Evolutionary conservation across 179 eudicot genomes (phyloP).

Genomic region (Nepenthes alata): DNA sequence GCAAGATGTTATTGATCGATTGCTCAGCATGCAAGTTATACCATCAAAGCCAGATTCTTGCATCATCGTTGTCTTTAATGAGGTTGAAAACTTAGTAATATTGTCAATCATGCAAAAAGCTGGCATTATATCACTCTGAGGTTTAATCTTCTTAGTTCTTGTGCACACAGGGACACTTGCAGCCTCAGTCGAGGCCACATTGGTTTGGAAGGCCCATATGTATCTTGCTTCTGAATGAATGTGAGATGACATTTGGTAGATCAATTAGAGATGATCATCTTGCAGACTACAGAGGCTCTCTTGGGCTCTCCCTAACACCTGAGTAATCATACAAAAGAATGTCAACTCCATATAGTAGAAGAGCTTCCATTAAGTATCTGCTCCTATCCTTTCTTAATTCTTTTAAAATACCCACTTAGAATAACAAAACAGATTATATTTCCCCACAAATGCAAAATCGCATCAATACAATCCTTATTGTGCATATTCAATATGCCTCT

Average conservation of each 20-base stretch:
- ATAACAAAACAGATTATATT: too few relatives aligned
- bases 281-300: constrained; percentile 40
- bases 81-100: constrained; percentile 21
- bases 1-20: constrained; percentile 34
- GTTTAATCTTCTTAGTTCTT: constrained; percentile 7
- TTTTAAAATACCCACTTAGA: too few relatives aligned
- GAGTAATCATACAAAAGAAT: constrained; percentile 23
- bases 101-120: not conserved
- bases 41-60: constrained; percentile 45
- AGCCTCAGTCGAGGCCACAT: constrained; percentile 41
- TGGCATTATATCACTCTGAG: constrained; percentile 1
- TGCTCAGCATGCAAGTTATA: constrained; percentile 29
- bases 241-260: constrained; percentile 52
- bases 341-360: not conserved
- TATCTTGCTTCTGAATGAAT: constrained; percentile 37
- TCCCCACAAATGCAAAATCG: too few relatives aligned
- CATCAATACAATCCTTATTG: too few relatives aligned
- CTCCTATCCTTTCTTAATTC: too few relatives aligned
- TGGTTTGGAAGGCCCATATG: constrained; percentile 49
- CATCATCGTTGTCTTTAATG: constrained; percentile 47
- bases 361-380: too few relatives aligned
- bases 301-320: constrained; percentile 33
- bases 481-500: too few relatives aligned
- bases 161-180: constrained; percentile 20
- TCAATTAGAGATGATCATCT: constrained; percentile 23